A percentile compares a stretch with the other conserved stretches of the same genome.
Evolutionary conservation across 306 rosid species (phyloP).

Genomic region (Rubus parviflorus): DNA sequence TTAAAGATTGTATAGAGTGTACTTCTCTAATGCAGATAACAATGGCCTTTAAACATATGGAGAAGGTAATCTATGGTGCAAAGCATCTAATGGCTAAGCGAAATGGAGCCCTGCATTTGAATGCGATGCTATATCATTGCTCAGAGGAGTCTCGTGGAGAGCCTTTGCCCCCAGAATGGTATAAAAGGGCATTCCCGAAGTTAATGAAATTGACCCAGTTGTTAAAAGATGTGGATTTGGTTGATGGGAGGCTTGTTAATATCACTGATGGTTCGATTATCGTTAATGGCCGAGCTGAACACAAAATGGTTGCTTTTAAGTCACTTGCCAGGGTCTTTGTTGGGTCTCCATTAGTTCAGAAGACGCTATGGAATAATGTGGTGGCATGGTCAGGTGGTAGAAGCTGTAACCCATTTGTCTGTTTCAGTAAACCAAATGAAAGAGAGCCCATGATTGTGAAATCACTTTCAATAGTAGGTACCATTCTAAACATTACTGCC

Average conservation of each 20-base stretch:
- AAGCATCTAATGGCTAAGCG: slow-evolving; percentile 32
- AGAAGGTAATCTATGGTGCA: slow-evolving; percentile 20
- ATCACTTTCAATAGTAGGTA: slow-evolving; percentile 62
- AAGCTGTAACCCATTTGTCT: slow-evolving; percentile 32
- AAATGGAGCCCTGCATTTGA: slow-evolving; percentile 36
- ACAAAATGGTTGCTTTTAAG: slow-evolving; percentile 54
- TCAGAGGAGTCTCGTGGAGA: slow-evolving; percentile 38
- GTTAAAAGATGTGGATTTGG: slow-evolving; percentile 55
- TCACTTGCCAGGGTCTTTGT: slow-evolving; percentile 60
- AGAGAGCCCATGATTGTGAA: slow-evolving; percentile 61
- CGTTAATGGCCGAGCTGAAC: slow-evolving; percentile 42
- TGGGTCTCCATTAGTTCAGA: slow-evolving; percentile 60
- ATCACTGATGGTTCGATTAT: slow-evolving; percentile 47
- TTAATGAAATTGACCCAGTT: slow-evolving; percentile 35
- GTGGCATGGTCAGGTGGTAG: slow-evolving; percentile 16
- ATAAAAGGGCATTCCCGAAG: slow-evolving; percentile 45
- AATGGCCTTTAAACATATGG: slow-evolving; percentile 40
- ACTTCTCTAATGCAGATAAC: not conserved
- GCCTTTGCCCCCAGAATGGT: slow-evolving; percentile 47
- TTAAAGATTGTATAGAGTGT: not conserved
- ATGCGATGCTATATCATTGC: slow-evolving; percentile 47
- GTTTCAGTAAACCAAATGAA: slow-evolving; percentile 59
- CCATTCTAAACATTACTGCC: slow-evolving; percentile 59
- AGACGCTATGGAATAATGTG: slow-evolving; percentile 31
- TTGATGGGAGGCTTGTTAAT: slow-evolving; percentile 66